Conservation (phyloP, 768 basidiomycete species). For the Lactarius sanguifluus region DNA sequence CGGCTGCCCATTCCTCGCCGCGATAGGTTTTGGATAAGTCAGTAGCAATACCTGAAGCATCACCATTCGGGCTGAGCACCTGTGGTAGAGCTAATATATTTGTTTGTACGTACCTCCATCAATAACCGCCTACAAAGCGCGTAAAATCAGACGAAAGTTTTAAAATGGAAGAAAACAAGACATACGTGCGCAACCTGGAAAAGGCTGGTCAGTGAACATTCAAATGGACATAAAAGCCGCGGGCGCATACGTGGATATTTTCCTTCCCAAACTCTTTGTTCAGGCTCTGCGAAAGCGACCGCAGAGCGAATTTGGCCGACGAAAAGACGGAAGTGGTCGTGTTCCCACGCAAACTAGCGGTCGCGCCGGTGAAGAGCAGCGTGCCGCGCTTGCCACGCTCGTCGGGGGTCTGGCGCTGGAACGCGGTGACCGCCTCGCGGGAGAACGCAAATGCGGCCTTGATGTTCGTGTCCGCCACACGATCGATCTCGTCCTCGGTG, state of each 20-base stretch:
- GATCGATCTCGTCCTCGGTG: slow-evolving; percentile 39
- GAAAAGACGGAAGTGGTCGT: slow-evolving; percentile 41
- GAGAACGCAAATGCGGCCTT: slow-evolving; percentile 44
- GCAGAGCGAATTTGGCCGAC: slow-evolving; percentile 42
- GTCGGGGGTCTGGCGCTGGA: slow-evolving; percentile 37
- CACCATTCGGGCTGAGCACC: neutral
- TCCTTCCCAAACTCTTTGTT: slow-evolving; percentile 47
- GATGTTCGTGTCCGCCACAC: slow-evolving; percentile 37
- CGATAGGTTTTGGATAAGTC: slow-evolving; percentile 1
- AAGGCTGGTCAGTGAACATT: neutral
- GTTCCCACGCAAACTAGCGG: slow-evolving; percentile 43
- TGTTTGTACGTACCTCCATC: slow-evolving; percentile 56
- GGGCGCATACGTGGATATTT: slow-evolving; percentile 42
- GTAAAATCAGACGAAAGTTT: neutral
- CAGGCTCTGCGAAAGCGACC: slow-evolving; percentile 46
- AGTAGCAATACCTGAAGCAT: slow-evolving; percentile 34
- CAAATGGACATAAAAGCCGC: slow-evolving; percentile 37
- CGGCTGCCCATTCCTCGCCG: slow-evolving; percentile 42
- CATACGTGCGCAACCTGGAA: slow-evolving; percentile 16
- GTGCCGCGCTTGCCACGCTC: slow-evolving; percentile 41
- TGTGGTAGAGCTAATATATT: no score
- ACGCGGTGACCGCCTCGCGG: slow-evolving; percentile 37
- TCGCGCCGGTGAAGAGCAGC: slow-evolving; percentile 47
- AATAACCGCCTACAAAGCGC: slow-evolving; percentile 53
- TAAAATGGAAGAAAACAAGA: neutral